phyloP scores from a whole-genome alignment of 2,329 filamentous ascomycete species.

The Didymella segeticola region DNA sequence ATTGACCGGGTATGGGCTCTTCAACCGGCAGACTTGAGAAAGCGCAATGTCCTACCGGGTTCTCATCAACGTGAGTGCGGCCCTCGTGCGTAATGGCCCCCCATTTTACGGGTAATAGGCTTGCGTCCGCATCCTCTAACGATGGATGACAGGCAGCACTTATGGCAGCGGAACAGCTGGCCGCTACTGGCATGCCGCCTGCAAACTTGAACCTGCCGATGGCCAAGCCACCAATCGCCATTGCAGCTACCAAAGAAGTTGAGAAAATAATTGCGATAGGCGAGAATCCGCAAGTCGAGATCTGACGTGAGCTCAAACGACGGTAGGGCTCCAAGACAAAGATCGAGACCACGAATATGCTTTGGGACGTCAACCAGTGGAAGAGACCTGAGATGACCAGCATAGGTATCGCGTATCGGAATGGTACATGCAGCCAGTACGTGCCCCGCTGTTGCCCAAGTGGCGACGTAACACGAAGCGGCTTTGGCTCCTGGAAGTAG shows the following conservation, averaged over 20 bases:
- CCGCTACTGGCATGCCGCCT: slow-evolving; percentile 36
- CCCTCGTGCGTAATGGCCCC: slow-evolving; percentile 24
- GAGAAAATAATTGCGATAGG: slow-evolving; percentile 20
- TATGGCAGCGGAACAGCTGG: slow-evolving; percentile 40
- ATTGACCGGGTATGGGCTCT: slow-evolving; percentile 14
- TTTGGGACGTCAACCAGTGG: slow-evolving; percentile 30
- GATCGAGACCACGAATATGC: slow-evolving; percentile 51
- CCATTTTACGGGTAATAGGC: slow-evolving; percentile 35
- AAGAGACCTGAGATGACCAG: slow-evolving; percentile 31
- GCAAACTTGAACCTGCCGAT: slow-evolving; percentile 24
- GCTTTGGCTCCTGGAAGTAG: slow-evolving; percentile 45
- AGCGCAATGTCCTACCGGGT: slow-evolving; percentile 25
- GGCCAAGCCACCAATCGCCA: slow-evolving; percentile 18
- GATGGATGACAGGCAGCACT: slow-evolving; percentile 43
- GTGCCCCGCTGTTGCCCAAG: slow-evolving; percentile 48
- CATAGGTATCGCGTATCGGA: slow-evolving; percentile 48
- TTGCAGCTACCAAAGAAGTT: slow-evolving; percentile 10
- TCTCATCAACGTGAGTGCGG: background rate
- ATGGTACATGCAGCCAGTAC: slow-evolving; percentile 53
- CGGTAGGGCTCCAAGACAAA: background rate
- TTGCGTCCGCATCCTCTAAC: slow-evolving; percentile 20
- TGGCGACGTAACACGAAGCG: slow-evolving; percentile 49
- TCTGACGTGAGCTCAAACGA: background rate
- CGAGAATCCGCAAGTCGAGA: slow-evolving; percentile 20
- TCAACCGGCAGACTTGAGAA: slow-evolving; percentile 28